phyloP scores from a whole-genome alignment of 495 filamentous ascomycete species.

The Lophium mytilinum region DNA sequence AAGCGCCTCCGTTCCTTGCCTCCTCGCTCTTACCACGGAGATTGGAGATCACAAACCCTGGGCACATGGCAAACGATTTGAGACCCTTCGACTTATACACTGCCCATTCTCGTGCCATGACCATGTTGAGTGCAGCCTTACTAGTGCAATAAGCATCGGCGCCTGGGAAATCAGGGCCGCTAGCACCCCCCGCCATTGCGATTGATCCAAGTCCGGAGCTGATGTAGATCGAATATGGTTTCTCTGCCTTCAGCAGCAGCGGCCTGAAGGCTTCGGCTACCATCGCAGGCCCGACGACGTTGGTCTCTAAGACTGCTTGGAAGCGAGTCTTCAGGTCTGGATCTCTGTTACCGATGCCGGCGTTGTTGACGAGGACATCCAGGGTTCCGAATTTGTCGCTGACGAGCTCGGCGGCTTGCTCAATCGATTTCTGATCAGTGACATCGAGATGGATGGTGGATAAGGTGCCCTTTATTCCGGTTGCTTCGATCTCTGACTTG shows the following conservation, averaged over 20 bases:
- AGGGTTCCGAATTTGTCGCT: constrained; percentile 17
- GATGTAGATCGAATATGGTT: constrained; percentile 29
- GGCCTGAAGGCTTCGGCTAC: constrained; percentile 26
- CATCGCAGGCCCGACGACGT: constrained; percentile 30
- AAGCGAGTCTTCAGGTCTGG: constrained; percentile 6
- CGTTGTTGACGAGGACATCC: constrained; percentile 25
- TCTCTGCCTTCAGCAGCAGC: constrained; percentile 26
- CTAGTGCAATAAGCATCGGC: constrained; percentile 22
- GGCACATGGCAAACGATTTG: constrained; percentile 28
- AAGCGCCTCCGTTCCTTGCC: constrained; percentile 26
- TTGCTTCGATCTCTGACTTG: constrained; percentile 27
- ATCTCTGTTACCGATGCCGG: constrained; percentile 5
- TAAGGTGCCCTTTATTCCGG: constrained; percentile 16
- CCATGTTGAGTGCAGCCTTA: constrained; percentile 32
- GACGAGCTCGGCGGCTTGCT: constrained; percentile 15
- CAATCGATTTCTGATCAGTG: constrained; percentile 20
- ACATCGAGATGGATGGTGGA: constrained; percentile 25
- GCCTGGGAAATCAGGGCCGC: background rate
- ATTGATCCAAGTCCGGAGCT: constrained; percentile 26
- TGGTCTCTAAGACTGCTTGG: constrained; percentile 26
- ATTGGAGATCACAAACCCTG: constrained; percentile 34
- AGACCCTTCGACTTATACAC: constrained; percentile 14
- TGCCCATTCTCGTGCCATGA: constrained; percentile 12
- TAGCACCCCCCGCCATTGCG: constrained; percentile 3
- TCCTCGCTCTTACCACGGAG: constrained; percentile 27